Evolutionary conservation across 495 filamentous ascomycete species (phyloP), one percentile per base, ranked within the genome.

Genomic region (Pyrenula massariospora): DNA sequence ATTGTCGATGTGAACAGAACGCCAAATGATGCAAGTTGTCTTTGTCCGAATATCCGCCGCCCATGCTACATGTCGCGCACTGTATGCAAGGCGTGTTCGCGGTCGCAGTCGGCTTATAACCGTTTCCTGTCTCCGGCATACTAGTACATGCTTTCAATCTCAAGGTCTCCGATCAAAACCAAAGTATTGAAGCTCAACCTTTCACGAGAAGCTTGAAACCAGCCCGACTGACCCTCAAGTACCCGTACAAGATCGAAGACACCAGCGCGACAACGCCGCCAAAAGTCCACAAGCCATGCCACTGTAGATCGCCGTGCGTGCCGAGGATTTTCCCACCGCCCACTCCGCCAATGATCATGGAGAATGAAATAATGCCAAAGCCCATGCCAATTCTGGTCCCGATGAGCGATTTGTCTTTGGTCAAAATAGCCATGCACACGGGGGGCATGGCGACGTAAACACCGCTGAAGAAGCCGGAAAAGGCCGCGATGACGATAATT

Each of bases 241-340:
- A 5, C 31, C 5, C 15, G 31, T 42, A 42, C 15, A 42, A 8
- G 8, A 15, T 15, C 31, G 31, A 5, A 42, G 31, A 5, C 31
- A 15, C 31, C 8, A 42, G 31, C 5, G 31, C 8, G 8, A 42
- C 15, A 8, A 42, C 31, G 5, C 31, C 31, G 31, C 31, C 31
- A 42, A 42, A 42, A 15, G 31, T 42, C 8, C 15, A 42, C 8
- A 42, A 15, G 31, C 15, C 8, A 15, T 42, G 5, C 31, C 31
- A 42, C 8, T 42, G 31, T 15, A 42, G 15, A 15, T 5, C 8
- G 31, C 15, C 31, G n/a, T 22, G 47, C 11, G 12, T 25, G 12
- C 50, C 66, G 24, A 78, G 53, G 25, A 84, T 80, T 0, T 65
- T 68, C 12, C 70, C 70, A 5, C 61, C 68, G 51, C 61, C 63